Evolutionary conservation across 2,329 filamentous ascomycete species (phyloP), one percentile per base, ranked within the genome.

Genomic region (Fusarium phyllophilum): DNA sequence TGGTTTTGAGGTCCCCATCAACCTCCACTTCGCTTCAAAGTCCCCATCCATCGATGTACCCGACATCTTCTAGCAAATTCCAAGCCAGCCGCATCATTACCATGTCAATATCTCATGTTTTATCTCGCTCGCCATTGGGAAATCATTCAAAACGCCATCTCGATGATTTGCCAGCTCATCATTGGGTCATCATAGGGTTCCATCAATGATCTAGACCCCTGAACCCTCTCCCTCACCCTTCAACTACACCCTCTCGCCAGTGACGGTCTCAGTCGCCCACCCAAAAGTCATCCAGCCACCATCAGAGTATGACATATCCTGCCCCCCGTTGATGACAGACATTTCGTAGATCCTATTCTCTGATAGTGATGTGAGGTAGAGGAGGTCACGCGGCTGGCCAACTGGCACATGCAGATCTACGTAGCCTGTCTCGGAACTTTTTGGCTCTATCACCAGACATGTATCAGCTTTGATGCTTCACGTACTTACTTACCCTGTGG

Each of bases 241-340:
- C 55, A 56, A 62, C 39, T 20, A 59, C 71, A 68, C 58, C 66
- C 52, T 74, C 54, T 63, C n/a, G 14, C 26, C 44, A 36, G 39
- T 72, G 36, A 34, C n/a, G 45, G 71, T 74, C 66, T 72, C 70
- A 62, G 45, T 44, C 48, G 26, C 66, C 31, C 52, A 59, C 70
- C 57, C 49, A 44, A 70, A 59, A 42, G 14, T 41, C 36, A 38
- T 33, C 13, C 41, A 46, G 41, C 44, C 49, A 69, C 44, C 51
- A 51, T 39, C 36, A 39, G 24, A 48, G 42, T 33, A 48, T 39
- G 48, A 33, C 34, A 45, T 60, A 51, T 66, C 26, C 20, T 45
- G 33, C 39, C 46, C 31, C 17, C 45, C 33, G 24, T 29, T 26
- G 18, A 46, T 22, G 39, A 38, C 22, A 38, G 39, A 38, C 22